Base-by-base conservation (phyloP, 306 rosid genomes). In the Hippophae rhamnoides region DNA sequence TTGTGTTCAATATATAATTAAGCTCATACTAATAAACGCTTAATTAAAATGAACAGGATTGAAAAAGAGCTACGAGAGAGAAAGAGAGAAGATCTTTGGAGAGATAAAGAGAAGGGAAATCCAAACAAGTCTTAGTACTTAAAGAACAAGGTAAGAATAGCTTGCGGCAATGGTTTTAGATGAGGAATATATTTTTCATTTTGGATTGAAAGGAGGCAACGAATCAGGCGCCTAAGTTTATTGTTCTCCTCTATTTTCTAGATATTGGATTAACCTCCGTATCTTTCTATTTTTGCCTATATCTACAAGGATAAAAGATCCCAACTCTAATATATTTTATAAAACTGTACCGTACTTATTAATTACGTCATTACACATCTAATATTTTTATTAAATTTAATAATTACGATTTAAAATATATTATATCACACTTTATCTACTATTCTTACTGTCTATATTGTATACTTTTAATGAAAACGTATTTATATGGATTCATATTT, bases 201-300 rank as follows among this genome's bases (percentile, higher is more conserved):
- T 67, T 70, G 45, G 25, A 62, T 52, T 49, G 65, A 77, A 78
- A 7, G 54, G 72, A 72, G 78, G 95, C 54, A 86, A 86, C 89
- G 90, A 83, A 86, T 83, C 84, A 73, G 64, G 46, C 49, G 88
- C 74, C 81, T 77, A 79, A 68, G 64, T 72, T 63, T 76, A 52
- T 70, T 85, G 64, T 64, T 63, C 41, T 68, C 63, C 67, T 55
- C 48, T 68, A 61, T 70, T 86, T 72, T 67, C 81, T 67, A 54
- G 63, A 57, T 40, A 59, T 59, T 25, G 3, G 11, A 8, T 50
- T 31, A n/a, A 56, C 43, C 11, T 60, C 54, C 53, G 27, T 62
- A 62, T 54, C 81, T 73, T 69, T 74, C 73, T 70, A 41, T 56
- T 45, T 52, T 70, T 70, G 79, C 59, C 60, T 46, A 52, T 40